phyloP scores from a whole-genome alignment of 169 alveolate genomes.

The Plasmodium gallinaceum region DNA sequence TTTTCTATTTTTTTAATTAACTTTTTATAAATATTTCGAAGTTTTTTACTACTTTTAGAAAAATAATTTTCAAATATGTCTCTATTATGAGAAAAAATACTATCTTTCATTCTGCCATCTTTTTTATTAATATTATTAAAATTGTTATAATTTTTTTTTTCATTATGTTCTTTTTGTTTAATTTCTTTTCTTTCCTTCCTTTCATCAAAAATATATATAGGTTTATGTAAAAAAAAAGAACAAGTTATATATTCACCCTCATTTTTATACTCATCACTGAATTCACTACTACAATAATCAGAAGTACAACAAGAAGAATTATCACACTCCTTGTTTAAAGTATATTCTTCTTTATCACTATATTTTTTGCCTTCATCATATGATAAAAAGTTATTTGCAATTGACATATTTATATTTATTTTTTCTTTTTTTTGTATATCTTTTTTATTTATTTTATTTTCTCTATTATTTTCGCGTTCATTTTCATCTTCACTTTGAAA shows the following conservation, averaged over 20 bases:
- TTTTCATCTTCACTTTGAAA: not conserved
- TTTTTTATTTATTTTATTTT: not conserved
- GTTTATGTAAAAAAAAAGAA: slow-evolving; percentile 49
- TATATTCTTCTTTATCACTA: not conserved
- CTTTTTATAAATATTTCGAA: slow-evolving; percentile 22
- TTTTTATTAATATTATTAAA: not conserved
- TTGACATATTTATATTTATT: not conserved
- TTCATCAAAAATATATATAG: slow-evolving; percentile 50
- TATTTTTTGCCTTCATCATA: not conserved
- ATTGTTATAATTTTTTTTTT: not conserved
- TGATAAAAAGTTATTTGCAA: not conserved
- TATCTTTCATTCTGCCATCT: not conserved
- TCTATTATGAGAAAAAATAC: not conserved
- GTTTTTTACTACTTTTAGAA: not conserved
- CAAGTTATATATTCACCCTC: slow-evolving; percentile 24
- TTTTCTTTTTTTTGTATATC: not conserved
- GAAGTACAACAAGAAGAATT: not conserved
- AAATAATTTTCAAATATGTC: not conserved
- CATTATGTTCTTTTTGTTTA: not conserved
- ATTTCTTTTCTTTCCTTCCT: slow-evolving; percentile 16
- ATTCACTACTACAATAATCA: slow-evolving; percentile 17
- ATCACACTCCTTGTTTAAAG: not conserved
- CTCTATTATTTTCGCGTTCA: no score
- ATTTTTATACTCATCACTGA: slow-evolving; percentile 1
- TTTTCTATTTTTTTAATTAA: slow-evolving; percentile 53